These are phyloP conservation scores for Sutorius australiensis DNA, from an alignment of 768 basidiomycete genomes.

Conservation along the genomic window DNA sequence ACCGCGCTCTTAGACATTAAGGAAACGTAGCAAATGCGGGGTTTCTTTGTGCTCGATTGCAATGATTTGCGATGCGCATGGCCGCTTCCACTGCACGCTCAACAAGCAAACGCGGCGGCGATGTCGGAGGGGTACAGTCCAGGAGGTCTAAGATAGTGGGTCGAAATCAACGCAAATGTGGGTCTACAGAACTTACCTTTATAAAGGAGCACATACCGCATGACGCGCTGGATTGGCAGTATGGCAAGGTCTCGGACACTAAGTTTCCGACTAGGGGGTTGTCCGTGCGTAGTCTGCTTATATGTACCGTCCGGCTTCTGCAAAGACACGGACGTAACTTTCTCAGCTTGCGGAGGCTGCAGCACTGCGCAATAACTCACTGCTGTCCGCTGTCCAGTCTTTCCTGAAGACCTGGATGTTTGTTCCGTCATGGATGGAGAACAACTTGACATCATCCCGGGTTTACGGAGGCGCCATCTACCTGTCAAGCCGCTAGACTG, in stretches of 20 bases:
- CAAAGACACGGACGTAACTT: not conserved
- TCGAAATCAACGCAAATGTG: not conserved
- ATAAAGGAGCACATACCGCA: slow-evolving; percentile 58
- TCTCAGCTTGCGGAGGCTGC: not conserved
- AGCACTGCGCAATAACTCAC: slow-evolving; percentile 3
- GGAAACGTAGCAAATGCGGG: slow-evolving; percentile 36
- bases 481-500: slow-evolving; percentile 9
- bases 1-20: slow-evolving; percentile 2
- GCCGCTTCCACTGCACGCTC: slow-evolving; percentile 58
- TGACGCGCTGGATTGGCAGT: slow-evolving; percentile 59
- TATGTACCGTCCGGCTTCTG: not conserved
- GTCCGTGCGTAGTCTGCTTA: not conserved
- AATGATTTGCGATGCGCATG: slow-evolving; percentile 53
- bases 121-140: slow-evolving; percentile 45
- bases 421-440: slow-evolving; percentile 4
- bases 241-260: slow-evolving; percentile 59
- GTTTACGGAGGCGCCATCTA: slow-evolving; percentile 26
- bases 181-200: slow-evolving; percentile 40
- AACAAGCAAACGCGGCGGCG: slow-evolving; percentile 48
- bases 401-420: slow-evolving; percentile 5
- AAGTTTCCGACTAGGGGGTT: slow-evolving; percentile 17
- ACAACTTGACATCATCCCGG: slow-evolving; percentile 5
- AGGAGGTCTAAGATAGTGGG: slow-evolving; percentile 42
- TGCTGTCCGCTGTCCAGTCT: not conserved
- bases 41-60: slow-evolving; percentile 59